A percentile compares a stretch with the other conserved stretches of the same genome.
phyloP scores from a whole-genome alignment of 208 protist species.

The Balamuthia mandrillaris region DNA sequence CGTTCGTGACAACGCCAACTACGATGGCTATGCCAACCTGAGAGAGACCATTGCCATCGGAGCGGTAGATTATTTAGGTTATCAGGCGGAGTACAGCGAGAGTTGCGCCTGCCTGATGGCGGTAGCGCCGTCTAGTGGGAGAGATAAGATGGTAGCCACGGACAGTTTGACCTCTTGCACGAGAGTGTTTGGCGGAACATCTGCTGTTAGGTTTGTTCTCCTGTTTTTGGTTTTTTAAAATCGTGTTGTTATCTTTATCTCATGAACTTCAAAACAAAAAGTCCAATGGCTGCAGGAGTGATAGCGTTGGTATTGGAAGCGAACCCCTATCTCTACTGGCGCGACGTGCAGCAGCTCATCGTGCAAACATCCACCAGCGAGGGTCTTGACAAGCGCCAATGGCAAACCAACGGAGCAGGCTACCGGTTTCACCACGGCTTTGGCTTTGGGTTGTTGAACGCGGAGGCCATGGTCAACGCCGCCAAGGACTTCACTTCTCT shows the following conservation, averaged over 20 bases:
- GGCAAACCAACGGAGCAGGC: conserved; percentile 33
- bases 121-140: neutral
- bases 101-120: neutral
- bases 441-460: neutral
- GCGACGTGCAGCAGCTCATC: conserved; percentile 54
- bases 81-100: neutral
- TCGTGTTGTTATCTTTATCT: neutral
- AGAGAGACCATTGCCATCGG: conserved; percentile 38
- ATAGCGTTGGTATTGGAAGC: conserved; percentile 43
- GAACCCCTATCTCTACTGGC: conserved; percentile 46
- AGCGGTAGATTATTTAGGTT: neutral
- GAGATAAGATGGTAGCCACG: neutral
- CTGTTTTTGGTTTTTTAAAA: neutral
- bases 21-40: conserved; percentile 41
- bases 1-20: conserved; percentile 34
- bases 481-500: neutral
- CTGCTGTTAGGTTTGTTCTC: conserved; percentile 20
- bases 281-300: conserved; percentile 39
- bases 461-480: neutral
- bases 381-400: neutral
- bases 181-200: conserved; percentile 46
- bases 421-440: neutral
- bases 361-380: neutral
- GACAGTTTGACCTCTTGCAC: neutral
- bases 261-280: too few relatives aligned